Percentiles rank a stretch among this genome's conserved stretches.
phyloP scores from a whole-genome alignment of 148 eudicot species.

The Vaccinium myrtillus region DNA sequence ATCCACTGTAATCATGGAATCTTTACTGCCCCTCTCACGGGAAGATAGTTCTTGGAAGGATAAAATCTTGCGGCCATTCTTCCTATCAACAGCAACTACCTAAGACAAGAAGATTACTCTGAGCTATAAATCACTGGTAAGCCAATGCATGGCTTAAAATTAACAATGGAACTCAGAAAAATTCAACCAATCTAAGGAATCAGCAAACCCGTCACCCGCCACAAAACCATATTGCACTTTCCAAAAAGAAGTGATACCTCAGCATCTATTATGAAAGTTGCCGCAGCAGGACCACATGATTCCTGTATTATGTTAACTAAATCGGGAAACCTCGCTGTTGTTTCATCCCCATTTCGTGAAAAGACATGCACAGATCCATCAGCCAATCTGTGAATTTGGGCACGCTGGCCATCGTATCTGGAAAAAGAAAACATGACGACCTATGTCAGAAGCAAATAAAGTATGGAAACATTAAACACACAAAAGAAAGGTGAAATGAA shows the following conservation, averaged over 20 bases:
- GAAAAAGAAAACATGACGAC: constrained; percentile 1
- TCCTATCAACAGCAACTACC: constrained; percentile 95
- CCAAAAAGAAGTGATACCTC: constrained; percentile 52
- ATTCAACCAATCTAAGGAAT: not conserved
- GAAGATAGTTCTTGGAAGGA: constrained; percentile 93
- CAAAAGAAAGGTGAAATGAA: not conserved
- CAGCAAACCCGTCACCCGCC: constrained; percentile 2
- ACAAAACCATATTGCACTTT: constrained; percentile 11
- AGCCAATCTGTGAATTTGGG: constrained; percentile 81
- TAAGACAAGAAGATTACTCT: constrained; percentile 30
- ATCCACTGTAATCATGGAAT: constrained; percentile 54
- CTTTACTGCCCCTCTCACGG: constrained; percentile 86
- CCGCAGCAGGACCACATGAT: constrained; percentile 48
- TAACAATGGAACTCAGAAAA: constrained; percentile 9
- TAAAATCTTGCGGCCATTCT: constrained; percentile 65
- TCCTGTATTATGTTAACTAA: constrained; percentile 71
- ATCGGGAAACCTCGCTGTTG: constrained; percentile 86
- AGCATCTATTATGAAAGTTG: constrained; percentile 75
- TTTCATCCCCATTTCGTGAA: constrained; percentile 96
- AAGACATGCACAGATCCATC: constrained; percentile 87
- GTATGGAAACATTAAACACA: not conserved
- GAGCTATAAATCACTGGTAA: not conserved
- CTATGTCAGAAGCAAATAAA: not conserved
- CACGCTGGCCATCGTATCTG: constrained; percentile 99
- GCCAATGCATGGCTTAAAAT: not conserved